phyloP scores from a whole-genome alignment of 2,329 filamentous ascomycete genomes.

The Pezicula carpinea region DNA sequence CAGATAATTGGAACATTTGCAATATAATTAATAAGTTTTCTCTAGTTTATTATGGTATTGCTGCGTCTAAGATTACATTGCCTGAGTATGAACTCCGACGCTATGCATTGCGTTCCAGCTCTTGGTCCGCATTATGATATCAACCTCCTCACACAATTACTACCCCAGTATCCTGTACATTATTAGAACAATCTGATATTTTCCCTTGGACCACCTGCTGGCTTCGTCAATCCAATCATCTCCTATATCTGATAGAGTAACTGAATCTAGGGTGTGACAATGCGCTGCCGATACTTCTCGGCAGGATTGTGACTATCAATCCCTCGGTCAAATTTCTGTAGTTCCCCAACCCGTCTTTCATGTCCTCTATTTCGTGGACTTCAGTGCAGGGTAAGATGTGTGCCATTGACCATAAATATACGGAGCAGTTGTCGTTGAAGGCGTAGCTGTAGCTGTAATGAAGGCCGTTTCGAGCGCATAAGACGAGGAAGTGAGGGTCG shows the following conservation, averaged over 20 bases:
- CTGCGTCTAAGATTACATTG: background rate
- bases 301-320: background rate
- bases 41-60: background rate
- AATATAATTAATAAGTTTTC: conserved; percentile 1
- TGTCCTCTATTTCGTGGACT: background rate
- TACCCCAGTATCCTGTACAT: no score
- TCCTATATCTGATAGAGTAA: no score
- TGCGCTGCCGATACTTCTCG: background rate
- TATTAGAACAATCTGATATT: conserved; percentile 1
- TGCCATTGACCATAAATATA: conserved; percentile 28
- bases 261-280: background rate
- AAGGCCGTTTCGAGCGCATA: background rate
- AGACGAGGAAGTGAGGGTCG: conserved; percentile 5
- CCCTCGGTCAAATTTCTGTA: background rate
- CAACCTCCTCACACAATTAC: background rate
- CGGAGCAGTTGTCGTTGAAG: conserved; percentile 6
- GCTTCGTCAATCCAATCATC: no score
- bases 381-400: conserved; percentile 24
- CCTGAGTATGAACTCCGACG: conserved; percentile 11
- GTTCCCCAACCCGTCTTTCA: background rate
- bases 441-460: conserved; percentile 3
- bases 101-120: conserved; percentile 24
- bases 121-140: conserved; percentile 22
- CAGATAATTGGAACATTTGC: no score
- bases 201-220: background rate